Conservation (phyloP, 192 early-diverging fungal species). For the Piromyces finnis region DNA sequence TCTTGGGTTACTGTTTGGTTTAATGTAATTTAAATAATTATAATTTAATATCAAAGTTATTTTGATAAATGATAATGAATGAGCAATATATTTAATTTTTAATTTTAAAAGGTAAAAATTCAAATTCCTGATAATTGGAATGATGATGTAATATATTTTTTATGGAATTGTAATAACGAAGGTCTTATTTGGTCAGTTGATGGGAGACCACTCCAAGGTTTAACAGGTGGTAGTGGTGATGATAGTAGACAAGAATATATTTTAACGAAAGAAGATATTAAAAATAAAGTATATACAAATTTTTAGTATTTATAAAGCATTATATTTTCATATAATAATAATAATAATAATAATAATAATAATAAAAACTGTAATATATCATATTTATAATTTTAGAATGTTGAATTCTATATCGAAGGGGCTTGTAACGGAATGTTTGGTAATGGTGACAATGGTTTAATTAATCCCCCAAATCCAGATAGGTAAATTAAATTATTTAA, state of each 20-base stretch:
- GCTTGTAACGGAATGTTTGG: constrained; percentile 92
- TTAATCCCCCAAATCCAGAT: not conserved
- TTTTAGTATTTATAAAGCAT: too few relatives aligned
- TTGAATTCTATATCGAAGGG: constrained; percentile 71
- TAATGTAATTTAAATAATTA: not conserved
- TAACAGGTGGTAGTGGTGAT: constrained; percentile 57
- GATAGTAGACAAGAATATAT: constrained; percentile 32
- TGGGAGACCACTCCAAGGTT: constrained; percentile 67
- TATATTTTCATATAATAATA: too few relatives aligned
- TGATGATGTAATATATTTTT: constrained; percentile 61
- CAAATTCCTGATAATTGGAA: constrained; percentile 46
- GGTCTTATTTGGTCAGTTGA: constrained; percentile 74
- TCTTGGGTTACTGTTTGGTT: constrained; percentile 35
- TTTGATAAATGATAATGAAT: constrained; percentile 51
- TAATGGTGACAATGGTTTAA: constrained; percentile 19
- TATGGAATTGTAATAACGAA: constrained; percentile 78
- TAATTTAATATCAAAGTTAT: not conserved
- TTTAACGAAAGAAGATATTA: constrained; percentile 21
- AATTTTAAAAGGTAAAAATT: constrained; percentile 41
- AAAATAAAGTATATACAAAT: constrained; percentile 14
- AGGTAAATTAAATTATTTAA: not conserved
- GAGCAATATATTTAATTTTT: too few relatives aligned
- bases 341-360: too few relatives aligned
- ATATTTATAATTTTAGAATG: constrained; percentile 2
- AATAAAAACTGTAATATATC: too few relatives aligned